Conservation (phyloP, 2,329 filamentous ascomycete species). For the Davidsoniella neocaledoniae region DNA sequence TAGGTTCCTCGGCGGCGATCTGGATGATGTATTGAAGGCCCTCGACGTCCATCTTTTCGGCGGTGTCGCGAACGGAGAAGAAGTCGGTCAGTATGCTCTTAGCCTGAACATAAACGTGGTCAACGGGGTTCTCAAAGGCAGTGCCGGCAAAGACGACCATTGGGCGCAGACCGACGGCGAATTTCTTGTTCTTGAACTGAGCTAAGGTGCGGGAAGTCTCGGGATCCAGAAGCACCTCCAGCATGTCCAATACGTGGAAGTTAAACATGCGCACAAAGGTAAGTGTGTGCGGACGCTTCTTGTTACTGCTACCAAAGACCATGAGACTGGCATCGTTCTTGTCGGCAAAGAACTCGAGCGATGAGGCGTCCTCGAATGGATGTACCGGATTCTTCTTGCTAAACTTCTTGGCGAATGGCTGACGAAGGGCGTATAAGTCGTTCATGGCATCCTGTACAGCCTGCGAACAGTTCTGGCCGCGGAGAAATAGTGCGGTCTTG, state of each 20-base stretch:
- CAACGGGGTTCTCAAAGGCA: constrained; percentile 66
- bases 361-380: constrained; percentile 79
- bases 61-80: constrained; percentile 63
- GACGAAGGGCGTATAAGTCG: constrained; percentile 71
- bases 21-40: constrained; percentile 83
- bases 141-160: constrained; percentile 84
- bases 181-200: constrained; percentile 62
- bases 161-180: constrained; percentile 69
- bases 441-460: constrained; percentile 67
- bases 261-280: constrained; percentile 71
- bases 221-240: constrained; percentile 71
- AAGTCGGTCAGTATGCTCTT: constrained; percentile 82
- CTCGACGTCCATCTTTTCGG: constrained; percentile 79
- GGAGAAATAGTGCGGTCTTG: constrained; percentile 77
- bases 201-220: constrained; percentile 51
- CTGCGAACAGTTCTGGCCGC: constrained; percentile 71
- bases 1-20: constrained; percentile 54
- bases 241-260: constrained; percentile 83
- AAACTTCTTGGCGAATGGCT: constrained; percentile 75
- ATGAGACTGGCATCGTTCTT: constrained; percentile 89
- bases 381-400: constrained; percentile 93
- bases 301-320: constrained; percentile 69
- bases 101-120: constrained; percentile 65
- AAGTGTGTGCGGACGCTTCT: constrained; percentile 87
- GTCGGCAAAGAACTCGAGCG: constrained; percentile 84